Conservation (phyloP, 441 rosid species). For the Rhodomyrtus psidioides region DNA sequence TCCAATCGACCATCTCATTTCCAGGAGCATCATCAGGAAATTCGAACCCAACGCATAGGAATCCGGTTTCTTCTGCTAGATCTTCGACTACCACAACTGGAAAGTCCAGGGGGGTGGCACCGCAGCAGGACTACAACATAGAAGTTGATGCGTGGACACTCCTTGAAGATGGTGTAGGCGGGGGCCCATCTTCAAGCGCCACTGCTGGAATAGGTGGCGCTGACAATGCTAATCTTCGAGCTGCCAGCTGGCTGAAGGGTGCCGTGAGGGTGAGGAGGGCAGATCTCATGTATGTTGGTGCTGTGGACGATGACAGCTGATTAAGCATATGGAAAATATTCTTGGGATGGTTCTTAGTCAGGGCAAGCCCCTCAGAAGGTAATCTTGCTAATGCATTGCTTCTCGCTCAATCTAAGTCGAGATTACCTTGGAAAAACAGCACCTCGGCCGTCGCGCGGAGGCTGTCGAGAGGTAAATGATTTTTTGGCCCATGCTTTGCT, state of each 20-base stretch:
- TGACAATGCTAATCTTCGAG: slow-evolving; percentile 77
- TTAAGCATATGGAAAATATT: not conserved
- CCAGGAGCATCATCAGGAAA: slow-evolving; percentile 31
- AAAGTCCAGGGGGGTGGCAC: slow-evolving; percentile 36
- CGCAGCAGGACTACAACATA: slow-evolving; percentile 46
- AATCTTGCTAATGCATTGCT: not conserved
- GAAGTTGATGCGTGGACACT: slow-evolving; percentile 97
- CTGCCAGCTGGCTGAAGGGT: slow-evolving; percentile 90
- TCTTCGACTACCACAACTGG: slow-evolving; percentile 25
- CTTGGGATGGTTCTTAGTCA: not conserved
- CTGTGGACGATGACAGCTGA: slow-evolving; percentile 93
- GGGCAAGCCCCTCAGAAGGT: not conserved
- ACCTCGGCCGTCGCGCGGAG: not conserved
- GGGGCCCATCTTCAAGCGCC: slow-evolving; percentile 53
- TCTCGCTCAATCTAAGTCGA: not conserved
- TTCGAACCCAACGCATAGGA: slow-evolving; percentile 30
- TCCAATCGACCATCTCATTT: slow-evolving; percentile 45
- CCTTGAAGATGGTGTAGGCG: slow-evolving; percentile 89
- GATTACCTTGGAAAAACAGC: slow-evolving; percentile 2
- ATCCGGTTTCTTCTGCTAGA: slow-evolving; percentile 33
- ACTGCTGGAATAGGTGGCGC: slow-evolving; percentile 36
- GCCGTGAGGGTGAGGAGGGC: slow-evolving; percentile 81
- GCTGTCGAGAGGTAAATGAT: not conserved
- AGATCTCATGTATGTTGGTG: slow-evolving; percentile 82
- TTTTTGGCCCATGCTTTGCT: not conserved